Conservation (phyloP, 768 basidiomycete species). For the Termitomyces sp. region DNA sequence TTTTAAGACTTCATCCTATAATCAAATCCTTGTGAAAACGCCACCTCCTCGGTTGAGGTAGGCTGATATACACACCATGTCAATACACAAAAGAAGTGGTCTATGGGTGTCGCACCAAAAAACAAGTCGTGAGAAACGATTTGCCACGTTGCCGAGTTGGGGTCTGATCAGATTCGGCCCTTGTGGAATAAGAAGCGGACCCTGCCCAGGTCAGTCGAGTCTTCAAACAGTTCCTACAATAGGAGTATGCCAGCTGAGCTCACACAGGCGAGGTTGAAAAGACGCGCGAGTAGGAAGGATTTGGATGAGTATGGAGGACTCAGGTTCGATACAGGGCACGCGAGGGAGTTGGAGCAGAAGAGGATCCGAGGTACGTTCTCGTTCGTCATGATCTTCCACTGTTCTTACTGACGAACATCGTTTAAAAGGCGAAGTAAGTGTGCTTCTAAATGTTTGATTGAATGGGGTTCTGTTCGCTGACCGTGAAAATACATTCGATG, state of each 20-base stretch:
- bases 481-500: not conserved
- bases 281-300: constrained; percentile 46
- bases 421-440: constrained; percentile 25
- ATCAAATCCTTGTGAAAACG: no score
- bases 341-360: constrained; percentile 70
- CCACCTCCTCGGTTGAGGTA: no score
- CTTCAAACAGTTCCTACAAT: not conserved
- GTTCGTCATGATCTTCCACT: constrained; percentile 6
- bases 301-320: constrained; percentile 34
- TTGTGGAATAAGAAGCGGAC: not conserved
- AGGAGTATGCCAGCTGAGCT: constrained; percentile 54
- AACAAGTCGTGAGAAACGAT: not conserved
- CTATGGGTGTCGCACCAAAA: no score
- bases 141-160: not conserved
- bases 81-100: no score
- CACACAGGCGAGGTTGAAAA: constrained; percentile 46
- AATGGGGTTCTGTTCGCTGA: constrained; percentile 5
- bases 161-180: not conserved
- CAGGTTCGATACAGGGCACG: constrained; percentile 47
- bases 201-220: not conserved
- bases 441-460: not conserved
- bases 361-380: constrained; percentile 51
- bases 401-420: not conserved
- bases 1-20: no score
- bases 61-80: no score